Percentiles rank a stretch among this genome's conserved stretches.
These are phyloP conservation scores for Coffea humblotiana DNA, from an alignment of 305 asterid genomes.

Conservation along the genomic window DNA sequence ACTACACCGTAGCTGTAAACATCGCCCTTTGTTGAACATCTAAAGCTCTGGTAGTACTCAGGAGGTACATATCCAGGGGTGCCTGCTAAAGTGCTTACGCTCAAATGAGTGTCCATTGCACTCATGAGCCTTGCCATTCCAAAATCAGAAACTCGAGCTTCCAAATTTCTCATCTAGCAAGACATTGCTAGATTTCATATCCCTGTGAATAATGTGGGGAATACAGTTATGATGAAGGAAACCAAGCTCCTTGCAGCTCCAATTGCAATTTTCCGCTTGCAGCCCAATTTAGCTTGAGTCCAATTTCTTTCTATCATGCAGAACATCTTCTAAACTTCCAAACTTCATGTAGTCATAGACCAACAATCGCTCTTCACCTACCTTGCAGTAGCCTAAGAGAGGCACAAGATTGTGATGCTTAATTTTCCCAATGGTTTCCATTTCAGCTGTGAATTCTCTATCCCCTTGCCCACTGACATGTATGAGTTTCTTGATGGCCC, in stretches of 20 bases:
- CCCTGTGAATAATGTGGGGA: constrained; percentile 91
- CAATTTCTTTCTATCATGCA: constrained; percentile 62
- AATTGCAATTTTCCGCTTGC: constrained; percentile 67
- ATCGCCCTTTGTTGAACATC: constrained; percentile 85
- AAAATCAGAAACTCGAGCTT: constrained; percentile 90
- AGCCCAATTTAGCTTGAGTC: constrained; percentile 72
- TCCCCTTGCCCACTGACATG: constrained; percentile 83
- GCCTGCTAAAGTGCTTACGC: constrained; percentile 93
- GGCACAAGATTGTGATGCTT: constrained; percentile 80
- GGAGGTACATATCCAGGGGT: constrained; percentile 99
- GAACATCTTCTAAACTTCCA: constrained; percentile 85
- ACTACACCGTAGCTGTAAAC: constrained; percentile 98
- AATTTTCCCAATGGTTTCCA: constrained; percentile 82
- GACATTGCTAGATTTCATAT: constrained; percentile 97
- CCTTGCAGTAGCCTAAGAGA: constrained; percentile 71
- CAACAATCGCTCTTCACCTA: constrained; percentile 79
- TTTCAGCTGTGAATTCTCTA: constrained; percentile 76
- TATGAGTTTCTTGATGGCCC: constrained; percentile 75
- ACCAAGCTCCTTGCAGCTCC: constrained; percentile 88
- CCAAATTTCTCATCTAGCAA: constrained; percentile 80
- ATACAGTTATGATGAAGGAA: constrained; percentile 85
- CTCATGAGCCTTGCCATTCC: constrained; percentile 97
- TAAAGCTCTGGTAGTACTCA: constrained; percentile 83
- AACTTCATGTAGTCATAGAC: constrained; percentile 96
- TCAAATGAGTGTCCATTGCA: constrained; percentile 87